phyloP scores from a whole-genome alignment of 1,284 basidiomycete genomes.

The Cerrena zonata region DNA sequence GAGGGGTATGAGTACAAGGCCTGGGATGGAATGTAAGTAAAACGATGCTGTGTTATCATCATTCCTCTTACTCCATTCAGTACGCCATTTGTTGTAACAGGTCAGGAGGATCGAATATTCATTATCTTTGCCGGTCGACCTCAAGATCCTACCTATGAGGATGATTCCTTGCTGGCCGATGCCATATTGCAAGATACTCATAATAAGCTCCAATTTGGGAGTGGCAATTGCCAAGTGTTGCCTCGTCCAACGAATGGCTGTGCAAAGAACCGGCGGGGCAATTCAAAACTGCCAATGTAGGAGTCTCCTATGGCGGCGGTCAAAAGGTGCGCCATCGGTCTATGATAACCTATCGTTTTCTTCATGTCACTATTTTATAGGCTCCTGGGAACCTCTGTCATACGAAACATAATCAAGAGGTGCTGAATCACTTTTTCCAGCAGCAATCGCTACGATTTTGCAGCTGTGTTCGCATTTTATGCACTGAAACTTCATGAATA shows the following conservation, averaged over 20 bases:
- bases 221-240: neutral
- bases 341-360: no score
- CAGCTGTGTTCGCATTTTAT: slow-evolving; percentile 8
- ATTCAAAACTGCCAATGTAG: slow-evolving; percentile 7
- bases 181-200: neutral
- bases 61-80: neutral
- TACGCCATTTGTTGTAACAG: neutral
- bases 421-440: neutral
- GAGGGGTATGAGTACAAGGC: neutral
- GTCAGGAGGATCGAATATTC: neutral
- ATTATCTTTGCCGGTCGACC: neutral
- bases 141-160: neutral
- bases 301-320: slow-evolving; percentile 15
- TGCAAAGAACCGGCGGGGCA: slow-evolving; percentile 8
- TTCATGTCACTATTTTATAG: no score
- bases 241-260: neutral
- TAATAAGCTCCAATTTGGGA: neutral
- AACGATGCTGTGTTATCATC: neutral
- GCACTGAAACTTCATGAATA: slow-evolving; percentile 9
- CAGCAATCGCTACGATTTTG: neutral
- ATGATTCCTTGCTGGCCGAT: neutral
- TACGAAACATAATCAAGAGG: neutral
- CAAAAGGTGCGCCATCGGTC: slow-evolving; percentile 8
- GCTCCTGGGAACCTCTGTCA: neutral
- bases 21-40: neutral